These are phyloP conservation scores for Pisolithus sp. DNA, from an alignment of 768 basidiomycete species.

Conservation along the genomic window DNA sequence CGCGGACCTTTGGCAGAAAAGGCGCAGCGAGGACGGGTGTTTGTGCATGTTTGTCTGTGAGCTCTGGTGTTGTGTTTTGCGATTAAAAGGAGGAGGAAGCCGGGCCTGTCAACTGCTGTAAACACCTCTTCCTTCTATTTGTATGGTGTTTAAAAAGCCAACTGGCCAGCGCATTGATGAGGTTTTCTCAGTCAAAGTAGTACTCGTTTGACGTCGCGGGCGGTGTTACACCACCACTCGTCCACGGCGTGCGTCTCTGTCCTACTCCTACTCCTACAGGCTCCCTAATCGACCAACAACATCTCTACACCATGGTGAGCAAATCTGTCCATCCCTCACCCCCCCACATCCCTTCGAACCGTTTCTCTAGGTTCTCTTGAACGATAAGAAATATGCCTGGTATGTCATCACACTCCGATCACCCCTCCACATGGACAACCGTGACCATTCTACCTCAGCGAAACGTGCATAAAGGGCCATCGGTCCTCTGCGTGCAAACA, in stretches of 20 bases:
- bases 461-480: conserved; percentile 93
- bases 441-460: conserved; percentile 39
- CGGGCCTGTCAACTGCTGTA: conserved; percentile 45
- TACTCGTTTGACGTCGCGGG: conserved; percentile 53
- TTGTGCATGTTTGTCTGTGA: conserved; percentile 18
- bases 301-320: conserved; percentile 38
- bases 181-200: conserved; percentile 37
- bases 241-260: conserved; percentile 19
- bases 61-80: no score
- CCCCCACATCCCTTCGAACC: background rate
- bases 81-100: conserved; percentile 13
- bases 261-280: background rate
- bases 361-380: conserved; percentile 54
- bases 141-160: conserved; percentile 44
- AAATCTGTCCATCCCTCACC: conserved; percentile 1
- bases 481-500: conserved; percentile 86
- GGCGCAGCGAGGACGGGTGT: conserved; percentile 14
- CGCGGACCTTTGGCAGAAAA: conserved; percentile 25
- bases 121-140: conserved; percentile 32
- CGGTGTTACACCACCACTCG: conserved; percentile 39
- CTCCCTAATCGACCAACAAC: conserved; percentile 11
- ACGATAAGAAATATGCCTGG: conserved; percentile 80
- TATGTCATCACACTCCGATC: conserved; percentile 30
- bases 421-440: conserved; percentile 2
- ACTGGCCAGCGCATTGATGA: conserved; percentile 21